Base-by-base conservation (phyloP, 2,329 filamentous ascomycete species). In the Curvularia spicifera region DNA sequence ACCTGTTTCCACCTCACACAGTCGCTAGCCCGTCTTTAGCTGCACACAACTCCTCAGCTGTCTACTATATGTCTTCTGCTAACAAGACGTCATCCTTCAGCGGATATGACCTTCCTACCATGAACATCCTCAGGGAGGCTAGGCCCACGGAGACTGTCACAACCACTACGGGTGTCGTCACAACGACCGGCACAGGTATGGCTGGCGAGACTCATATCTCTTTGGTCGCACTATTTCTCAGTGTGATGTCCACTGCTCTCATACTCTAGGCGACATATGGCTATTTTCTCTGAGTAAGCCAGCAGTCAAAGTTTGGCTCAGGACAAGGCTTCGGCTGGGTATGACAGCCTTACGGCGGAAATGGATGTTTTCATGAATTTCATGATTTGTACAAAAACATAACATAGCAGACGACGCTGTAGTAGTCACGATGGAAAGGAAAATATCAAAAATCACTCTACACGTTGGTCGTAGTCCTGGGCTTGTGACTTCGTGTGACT, bases 71-170 rank as follows among this genome's bases (percentile, higher is more conserved):
- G 10, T 4, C 40, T 22, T 15, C 10, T 46, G 12, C 12, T 40
- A 47, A 56, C 48, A 28, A 44, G 39, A 18, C 51, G 40, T n/a
- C 57, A 39, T 26, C 48, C 28, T 53, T 59, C 18, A 35, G 22
- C 18, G 53, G 45, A 29, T 56, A 57, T 39, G 46, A 24, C 33
- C 13, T 47, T 8, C 61, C 63, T 8, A 66, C 59, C 37, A 8
- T 57, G 35, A 64, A 60, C 15, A 15, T 60, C n/a, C 53, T 37
- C 3, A 54, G 52, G 20, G 46, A 54, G 15, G 49, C 31, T 4
- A 39, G 56, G 24, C 37, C 48, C 33, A 45, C 48, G 2, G 24
- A n/a, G 31, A 49, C 52, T 18, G 18, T 47, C 12, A 51, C 45
- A 40, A 37, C 33, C 35, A 51, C 31, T 15, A 7, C 22, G 6